Evolutionary conservation across 768 basidiomycete genomes (phyloP).

Genomic region (Crassisporium funariophilum): DNA sequence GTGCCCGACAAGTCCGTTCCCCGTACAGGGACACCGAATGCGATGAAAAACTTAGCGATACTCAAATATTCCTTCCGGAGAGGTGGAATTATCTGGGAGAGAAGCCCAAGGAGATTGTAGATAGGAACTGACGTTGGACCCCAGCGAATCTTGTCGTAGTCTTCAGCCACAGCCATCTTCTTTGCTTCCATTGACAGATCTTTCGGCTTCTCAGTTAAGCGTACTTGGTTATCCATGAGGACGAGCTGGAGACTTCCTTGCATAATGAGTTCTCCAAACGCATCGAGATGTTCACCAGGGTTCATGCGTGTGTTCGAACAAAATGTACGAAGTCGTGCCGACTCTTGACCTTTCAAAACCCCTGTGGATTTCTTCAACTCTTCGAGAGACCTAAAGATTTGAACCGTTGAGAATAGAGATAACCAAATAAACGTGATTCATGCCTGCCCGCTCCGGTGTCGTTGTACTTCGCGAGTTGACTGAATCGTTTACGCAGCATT

Average conservation of each 20-base stretch:
- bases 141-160: constrained; percentile 37
- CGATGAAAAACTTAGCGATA: constrained; percentile 36
- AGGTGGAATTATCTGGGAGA: constrained; percentile 27
- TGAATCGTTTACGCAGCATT: constrained; percentile 5
- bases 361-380: constrained; percentile 33
- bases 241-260: constrained; percentile 26
- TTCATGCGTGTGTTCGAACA: constrained; percentile 37
- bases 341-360: constrained; percentile 37
- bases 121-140: constrained; percentile 42
- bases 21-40: constrained; percentile 38
- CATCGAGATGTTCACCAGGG: constrained; percentile 38
- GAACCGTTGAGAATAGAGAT: background rate
- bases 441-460: constrained; percentile 28
- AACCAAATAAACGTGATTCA: background rate
- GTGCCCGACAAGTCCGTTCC: constrained; percentile 42
- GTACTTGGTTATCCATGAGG: constrained; percentile 25
- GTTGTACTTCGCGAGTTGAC: constrained; percentile 8
- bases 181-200: constrained; percentile 10
- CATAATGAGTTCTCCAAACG: constrained; percentile 28
- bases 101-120: constrained; percentile 38
- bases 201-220: constrained; percentile 15
- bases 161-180: constrained; percentile 24
- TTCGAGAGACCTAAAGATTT: constrained; percentile 24
- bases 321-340: constrained; percentile 37
- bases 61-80: constrained; percentile 24